Evolutionary conservation across 257 asterid genomes (phyloP).

Genomic region (Prunella vulgaris): DNA sequence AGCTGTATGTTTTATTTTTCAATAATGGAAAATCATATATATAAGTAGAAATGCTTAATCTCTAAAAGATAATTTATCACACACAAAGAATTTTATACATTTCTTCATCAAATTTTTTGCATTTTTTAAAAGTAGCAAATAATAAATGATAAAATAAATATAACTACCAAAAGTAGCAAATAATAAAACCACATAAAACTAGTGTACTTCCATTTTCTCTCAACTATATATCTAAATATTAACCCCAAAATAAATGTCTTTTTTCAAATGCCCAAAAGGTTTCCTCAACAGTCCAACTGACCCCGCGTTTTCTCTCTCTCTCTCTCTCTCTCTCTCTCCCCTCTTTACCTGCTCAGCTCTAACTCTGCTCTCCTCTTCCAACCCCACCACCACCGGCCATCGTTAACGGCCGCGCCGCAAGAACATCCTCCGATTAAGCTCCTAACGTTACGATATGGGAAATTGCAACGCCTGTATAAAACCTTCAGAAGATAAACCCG

Average conservation of each 20-base stretch:
- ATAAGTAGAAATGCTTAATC: not conserved
- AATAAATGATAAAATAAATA: no score
- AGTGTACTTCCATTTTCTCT: not conserved
- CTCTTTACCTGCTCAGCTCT: slow-evolving; percentile 9
- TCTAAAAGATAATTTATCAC: no score
- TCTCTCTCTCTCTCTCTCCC: no score
- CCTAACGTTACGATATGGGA: slow-evolving; percentile 39
- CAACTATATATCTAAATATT: not conserved
- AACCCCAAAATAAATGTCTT: not conserved
- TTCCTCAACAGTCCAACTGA: slow-evolving; percentile 27
- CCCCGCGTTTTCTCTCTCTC: slow-evolving; percentile 52
- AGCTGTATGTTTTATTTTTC: not conserved
- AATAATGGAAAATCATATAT: not conserved
- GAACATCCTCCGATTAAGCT: not conserved
- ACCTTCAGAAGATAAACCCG: slow-evolving; percentile 33
- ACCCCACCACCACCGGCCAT: slow-evolving; percentile 29
- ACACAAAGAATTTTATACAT: no score
- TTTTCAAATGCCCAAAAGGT: slow-evolving; percentile 38
- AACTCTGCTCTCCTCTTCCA: slow-evolving; percentile 15
- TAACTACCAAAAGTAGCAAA: no score
- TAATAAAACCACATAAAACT: not conserved
- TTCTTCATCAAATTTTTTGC: no score
- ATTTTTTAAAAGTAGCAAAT: no score
- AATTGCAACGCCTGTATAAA: slow-evolving; percentile 76
- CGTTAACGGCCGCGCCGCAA: slow-evolving; percentile 32